Conservation (phyloP, 352 stramenopile species). For the Phytophthora megakarya region DNA sequence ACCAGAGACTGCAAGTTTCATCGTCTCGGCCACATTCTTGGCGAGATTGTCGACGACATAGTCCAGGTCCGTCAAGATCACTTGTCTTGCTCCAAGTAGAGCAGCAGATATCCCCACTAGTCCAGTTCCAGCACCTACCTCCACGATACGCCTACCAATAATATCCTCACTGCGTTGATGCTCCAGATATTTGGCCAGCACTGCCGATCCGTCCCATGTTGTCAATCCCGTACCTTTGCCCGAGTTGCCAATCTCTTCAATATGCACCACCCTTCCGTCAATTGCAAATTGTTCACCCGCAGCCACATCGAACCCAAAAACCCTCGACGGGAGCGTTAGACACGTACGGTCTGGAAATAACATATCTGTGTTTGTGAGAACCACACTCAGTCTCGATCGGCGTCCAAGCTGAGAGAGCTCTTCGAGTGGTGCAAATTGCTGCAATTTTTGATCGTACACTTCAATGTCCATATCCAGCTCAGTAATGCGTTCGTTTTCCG, state of each 20-base stretch:
- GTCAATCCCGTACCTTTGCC: conserved; percentile 87
- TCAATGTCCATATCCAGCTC: conserved; percentile 41
- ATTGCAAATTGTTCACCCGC: conserved; percentile 54
- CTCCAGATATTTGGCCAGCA: conserved; percentile 93
- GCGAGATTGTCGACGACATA: conserved; percentile 88
- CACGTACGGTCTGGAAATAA: conserved; percentile 29
- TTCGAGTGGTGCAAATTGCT: conserved; percentile 42
- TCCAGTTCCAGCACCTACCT: conserved; percentile 87
- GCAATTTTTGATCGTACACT: conserved; percentile 40
- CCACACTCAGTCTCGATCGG: conserved; percentile 48
- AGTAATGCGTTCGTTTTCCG: neutral
- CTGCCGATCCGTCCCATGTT: conserved; percentile 91
- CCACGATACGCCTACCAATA: conserved; percentile 57
- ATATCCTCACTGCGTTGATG: conserved; percentile 40
- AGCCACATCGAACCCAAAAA: conserved; percentile 59
- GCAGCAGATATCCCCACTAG: conserved; percentile 86
- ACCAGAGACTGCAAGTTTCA: conserved; percentile 29
- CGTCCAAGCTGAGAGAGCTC: conserved; percentile 34
- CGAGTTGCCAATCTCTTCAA: conserved; percentile 81
- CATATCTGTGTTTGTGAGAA: conserved; percentile 27
- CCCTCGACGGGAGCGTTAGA: conserved; percentile 54
- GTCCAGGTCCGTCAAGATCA: conserved; percentile 84
- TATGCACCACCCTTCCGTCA: conserved; percentile 46
- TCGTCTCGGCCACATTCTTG: conserved; percentile 54
- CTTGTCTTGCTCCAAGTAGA: conserved; percentile 70